Conservation (phyloP, 2,329 filamentous ascomycete genomes). For the Blastomyces parvus region DNA sequence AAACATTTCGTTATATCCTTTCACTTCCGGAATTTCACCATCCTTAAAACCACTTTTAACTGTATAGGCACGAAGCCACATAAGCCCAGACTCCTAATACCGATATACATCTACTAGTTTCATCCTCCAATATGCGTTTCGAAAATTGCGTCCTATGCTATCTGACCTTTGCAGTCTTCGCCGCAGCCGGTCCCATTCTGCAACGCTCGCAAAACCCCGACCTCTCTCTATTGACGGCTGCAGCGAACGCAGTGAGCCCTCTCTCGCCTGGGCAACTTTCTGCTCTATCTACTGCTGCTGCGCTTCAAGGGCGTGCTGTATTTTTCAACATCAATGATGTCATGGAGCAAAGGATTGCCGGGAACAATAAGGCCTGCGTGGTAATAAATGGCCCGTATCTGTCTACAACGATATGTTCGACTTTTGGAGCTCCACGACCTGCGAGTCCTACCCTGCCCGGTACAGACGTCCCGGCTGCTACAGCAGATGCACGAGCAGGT, state of each 20-base stretch:
- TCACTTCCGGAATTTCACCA: neutral
- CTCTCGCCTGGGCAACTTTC: neutral
- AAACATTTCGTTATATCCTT: neutral
- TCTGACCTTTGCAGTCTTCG: neutral
- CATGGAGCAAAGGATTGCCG: neutral
- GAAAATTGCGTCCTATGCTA: neutral
- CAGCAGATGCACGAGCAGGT: neutral
- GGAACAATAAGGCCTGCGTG: neutral
- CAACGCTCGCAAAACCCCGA: neutral
- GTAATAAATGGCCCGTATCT: neutral
- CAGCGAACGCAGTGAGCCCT: neutral
- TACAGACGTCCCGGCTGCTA: neutral
- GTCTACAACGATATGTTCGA: neutral
- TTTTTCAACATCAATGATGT: neutral
- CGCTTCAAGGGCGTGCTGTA: neutral
- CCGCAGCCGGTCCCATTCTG: neutral
- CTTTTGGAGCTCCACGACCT: neutral
- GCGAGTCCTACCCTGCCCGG: neutral
- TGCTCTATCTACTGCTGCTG: neutral
- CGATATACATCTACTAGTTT: neutral
- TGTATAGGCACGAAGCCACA: neutral
- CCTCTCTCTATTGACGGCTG: neutral
- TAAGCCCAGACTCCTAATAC: neutral
- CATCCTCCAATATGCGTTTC: slow-evolving; percentile 1
- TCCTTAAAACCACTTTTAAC: neutral